Evolutionary conservation across 306 rosid species (phyloP), one percentile per base, ranked within the genome.

Genomic region (Glycine soja): DNA sequence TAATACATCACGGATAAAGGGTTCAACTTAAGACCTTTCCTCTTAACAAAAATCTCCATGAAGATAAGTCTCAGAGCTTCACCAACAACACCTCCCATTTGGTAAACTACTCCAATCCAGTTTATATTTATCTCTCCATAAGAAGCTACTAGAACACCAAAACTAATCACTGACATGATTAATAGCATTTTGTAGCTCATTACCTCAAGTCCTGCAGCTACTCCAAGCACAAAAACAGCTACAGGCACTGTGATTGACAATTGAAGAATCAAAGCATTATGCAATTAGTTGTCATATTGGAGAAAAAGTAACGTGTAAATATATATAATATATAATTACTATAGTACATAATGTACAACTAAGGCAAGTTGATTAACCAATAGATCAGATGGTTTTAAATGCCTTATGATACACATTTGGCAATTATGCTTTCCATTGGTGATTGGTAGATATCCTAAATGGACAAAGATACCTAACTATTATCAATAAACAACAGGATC

Each of bases 1-100:
- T 95, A 95, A 85, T 90, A 95, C 99, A 95, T 93, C 80, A 95
- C 88, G 9, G 99, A 93, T 76, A 95, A 81, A 56, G 99, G 98
- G 77, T 93, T 95, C 83, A 95, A 83, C 84, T 92, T 95, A 68
- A 95, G 97, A 85, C 99, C 99, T 85, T 93, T 95, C 82, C 90
- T 89, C 85, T 95, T 95, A 75, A 95, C 99, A 64, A 95, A 88
- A 85, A 95, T 95, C 88, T 95, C 99, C 99, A 95, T 92, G 87
- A 95, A 95, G 80, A 95, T 95, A 81, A 95, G 98, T 88, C 98
- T 89, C 12, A 95, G 86, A 83, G 99, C 99, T 92, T 95, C 99
- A 71, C 98, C 98, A 76, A 95, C 90, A 62, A 95, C 99, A 80
- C 99, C 99, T 58, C 98, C 99, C 99, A 95, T 91, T 83, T 95